These are phyloP conservation scores for Plantago elongata DNA, from an alignment of 257 asterid genomes.

Conservation along the genomic window DNA sequence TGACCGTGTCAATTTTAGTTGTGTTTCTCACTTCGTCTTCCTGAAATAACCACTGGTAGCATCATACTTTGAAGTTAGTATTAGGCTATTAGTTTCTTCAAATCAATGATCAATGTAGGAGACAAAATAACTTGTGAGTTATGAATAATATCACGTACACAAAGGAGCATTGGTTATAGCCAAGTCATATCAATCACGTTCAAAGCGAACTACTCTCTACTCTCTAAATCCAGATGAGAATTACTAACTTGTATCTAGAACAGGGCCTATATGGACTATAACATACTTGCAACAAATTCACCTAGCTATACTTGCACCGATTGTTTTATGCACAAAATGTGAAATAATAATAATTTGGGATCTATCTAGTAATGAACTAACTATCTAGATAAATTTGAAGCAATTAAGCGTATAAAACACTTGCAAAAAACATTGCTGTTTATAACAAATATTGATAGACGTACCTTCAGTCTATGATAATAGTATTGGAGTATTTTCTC, in stretches of 20 bases:
- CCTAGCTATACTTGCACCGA: too few species aligned
- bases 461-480: slow-evolving; percentile 67
- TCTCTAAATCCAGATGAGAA: too few species aligned
- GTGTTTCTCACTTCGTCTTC: slow-evolving; percentile 18
- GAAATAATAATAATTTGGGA: too few species aligned
- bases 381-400: too few species aligned
- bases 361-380: too few species aligned
- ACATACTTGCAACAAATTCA: too few species aligned
- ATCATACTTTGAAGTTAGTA: slow-evolving; percentile 3
- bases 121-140: neutral
- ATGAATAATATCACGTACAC: slow-evolving; percentile 3
- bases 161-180: neutral
- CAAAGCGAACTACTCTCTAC: too few species aligned
- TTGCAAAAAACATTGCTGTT: neutral
- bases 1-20: slow-evolving; percentile 18
- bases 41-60: slow-evolving; percentile 20
- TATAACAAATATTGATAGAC: neutral
- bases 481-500: slow-evolving; percentile 61
- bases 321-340: too few species aligned
- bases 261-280: too few species aligned
- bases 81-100: slow-evolving; percentile 10
- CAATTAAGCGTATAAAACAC: neutral
- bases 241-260: too few species aligned
- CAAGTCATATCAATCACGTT: too few species aligned
- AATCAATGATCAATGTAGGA: neutral